These are phyloP conservation scores for Scedosporium apiospermum DNA, from an alignment of 2,329 filamentous ascomycete species.

Conservation along the genomic window DNA sequence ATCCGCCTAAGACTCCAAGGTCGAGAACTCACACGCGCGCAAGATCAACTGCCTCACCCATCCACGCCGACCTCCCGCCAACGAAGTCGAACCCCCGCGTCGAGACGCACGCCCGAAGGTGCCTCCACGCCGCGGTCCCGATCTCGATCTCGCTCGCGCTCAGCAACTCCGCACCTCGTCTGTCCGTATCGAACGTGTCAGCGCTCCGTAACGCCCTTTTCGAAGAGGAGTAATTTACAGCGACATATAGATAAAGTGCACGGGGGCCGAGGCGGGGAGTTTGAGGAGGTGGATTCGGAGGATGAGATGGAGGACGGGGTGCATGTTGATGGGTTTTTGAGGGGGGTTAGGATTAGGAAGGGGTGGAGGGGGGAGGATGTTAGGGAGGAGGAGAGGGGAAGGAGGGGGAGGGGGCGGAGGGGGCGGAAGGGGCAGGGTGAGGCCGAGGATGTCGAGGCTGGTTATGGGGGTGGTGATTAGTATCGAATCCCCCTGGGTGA, in stretches of 20 bases:
- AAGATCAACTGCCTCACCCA: slow-evolving; percentile 8
- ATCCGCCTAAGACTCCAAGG: slow-evolving; percentile 16
- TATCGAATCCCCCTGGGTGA: too few relatives aligned
- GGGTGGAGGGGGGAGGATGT: slow-evolving; percentile 32
- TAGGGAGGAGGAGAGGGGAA: slow-evolving; percentile 18
- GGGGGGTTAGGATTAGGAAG: slow-evolving; percentile 37
- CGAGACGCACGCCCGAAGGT: neutral
- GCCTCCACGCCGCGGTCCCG: slow-evolving; percentile 6
- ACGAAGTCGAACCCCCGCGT: slow-evolving; percentile 1
- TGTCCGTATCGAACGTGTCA: slow-evolving; percentile 28
- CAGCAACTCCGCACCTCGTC: slow-evolving; percentile 18
- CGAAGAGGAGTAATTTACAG: slow-evolving; percentile 23
- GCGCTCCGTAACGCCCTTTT: slow-evolving; percentile 26
- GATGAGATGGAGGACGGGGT: slow-evolving; percentile 53
- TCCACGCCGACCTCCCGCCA: slow-evolving; percentile 3
- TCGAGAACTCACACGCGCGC: neutral
- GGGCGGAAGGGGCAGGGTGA: slow-evolving; percentile 9
- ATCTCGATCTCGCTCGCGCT: slow-evolving; percentile 1
- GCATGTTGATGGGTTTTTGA: slow-evolving; percentile 59
- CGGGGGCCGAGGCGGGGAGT: slow-evolving; percentile 17
- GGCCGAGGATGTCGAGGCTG: neutral
- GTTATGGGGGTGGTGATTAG: neutral
- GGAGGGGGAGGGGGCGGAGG: slow-evolving; percentile 15
- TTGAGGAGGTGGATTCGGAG: slow-evolving; percentile 29
- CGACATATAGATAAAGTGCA: slow-evolving; percentile 30